Conservation (phyloP, 1,139 yeast species). For the Arxiozyma slooffiae region DNA sequence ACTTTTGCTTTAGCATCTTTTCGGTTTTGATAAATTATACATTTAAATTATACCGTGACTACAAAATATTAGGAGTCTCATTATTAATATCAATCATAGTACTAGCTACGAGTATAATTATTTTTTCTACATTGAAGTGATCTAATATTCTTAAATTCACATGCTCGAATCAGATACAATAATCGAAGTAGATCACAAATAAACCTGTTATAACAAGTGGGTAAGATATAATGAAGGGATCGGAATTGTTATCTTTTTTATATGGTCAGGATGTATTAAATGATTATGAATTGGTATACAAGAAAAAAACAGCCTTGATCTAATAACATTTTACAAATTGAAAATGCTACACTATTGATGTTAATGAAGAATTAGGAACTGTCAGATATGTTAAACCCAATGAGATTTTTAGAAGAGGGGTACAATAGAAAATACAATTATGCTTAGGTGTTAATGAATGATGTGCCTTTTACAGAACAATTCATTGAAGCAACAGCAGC, state of each 20-base stretch:
- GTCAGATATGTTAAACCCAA: slow-evolving; percentile 50
- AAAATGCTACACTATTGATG: slow-evolving; percentile 59
- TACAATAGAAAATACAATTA: slow-evolving; percentile 58
- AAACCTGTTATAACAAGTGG: slow-evolving; percentile 11
- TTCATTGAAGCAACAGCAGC: slow-evolving; percentile 58
- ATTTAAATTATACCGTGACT: too few relatives aligned
- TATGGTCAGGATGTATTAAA: neutral
- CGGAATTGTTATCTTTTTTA: slow-evolving; percentile 9
- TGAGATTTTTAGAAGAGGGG: slow-evolving; percentile 58
- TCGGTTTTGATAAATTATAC: too few relatives aligned
- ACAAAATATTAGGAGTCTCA: too few relatives aligned
- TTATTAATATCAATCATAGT: too few relatives aligned
- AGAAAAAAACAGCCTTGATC: neutral
- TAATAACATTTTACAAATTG: slow-evolving; percentile 30
- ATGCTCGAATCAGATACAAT: neutral
- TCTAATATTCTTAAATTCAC: neutral
- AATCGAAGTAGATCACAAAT: slow-evolving; percentile 8
- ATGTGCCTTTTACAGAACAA: slow-evolving; percentile 61
- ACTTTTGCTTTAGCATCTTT: too few relatives aligned
- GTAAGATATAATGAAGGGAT: slow-evolving; percentile 7
- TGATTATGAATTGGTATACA: neutral
- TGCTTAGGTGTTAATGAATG: slow-evolving; percentile 86
- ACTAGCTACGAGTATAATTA: too few relatives aligned
- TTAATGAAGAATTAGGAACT: slow-evolving; percentile 63
- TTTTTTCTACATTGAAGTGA: neutral